Evolutionary conservation across 2,329 filamentous ascomycete species (phyloP).

Genomic region (Colletotrichum sp.): DNA sequence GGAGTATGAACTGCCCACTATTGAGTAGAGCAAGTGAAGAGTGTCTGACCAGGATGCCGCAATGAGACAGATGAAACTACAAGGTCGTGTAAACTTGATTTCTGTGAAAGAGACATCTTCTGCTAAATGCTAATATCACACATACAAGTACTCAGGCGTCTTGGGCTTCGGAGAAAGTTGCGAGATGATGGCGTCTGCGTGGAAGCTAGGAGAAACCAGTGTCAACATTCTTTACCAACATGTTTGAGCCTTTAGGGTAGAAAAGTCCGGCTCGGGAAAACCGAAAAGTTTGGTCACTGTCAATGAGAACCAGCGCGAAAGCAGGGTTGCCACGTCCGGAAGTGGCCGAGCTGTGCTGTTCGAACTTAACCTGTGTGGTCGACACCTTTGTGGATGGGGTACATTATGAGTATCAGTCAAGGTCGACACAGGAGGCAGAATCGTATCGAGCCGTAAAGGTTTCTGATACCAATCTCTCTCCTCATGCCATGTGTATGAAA

Average conservation of each 20-base stretch:
- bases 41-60: too few species aligned
- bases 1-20: too few species aligned
- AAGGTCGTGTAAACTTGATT: too few species aligned
- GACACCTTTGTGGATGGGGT: not conserved
- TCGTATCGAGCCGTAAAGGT: not conserved
- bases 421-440: not conserved
- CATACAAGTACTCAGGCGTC: too few species aligned
- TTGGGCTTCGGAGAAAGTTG: not conserved
- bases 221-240: not conserved
- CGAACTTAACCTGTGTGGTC: not conserved
- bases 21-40: too few species aligned
- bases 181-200: not conserved
- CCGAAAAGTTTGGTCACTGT: not conserved
- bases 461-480: not conserved
- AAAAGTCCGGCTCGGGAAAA: fast-evolving
- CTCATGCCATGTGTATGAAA: fast-evolving
- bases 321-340: not conserved
- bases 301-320: not conserved
- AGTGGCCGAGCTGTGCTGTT: not conserved
- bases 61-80: too few species aligned
- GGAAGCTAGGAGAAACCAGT: not conserved
- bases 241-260: not conserved
- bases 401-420: not conserved
- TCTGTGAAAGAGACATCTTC: too few species aligned
- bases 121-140: too few species aligned